Evolutionary conservation across 2,329 filamentous ascomycete species (phyloP).

Genomic region (Aspergillus piperis): DNA sequence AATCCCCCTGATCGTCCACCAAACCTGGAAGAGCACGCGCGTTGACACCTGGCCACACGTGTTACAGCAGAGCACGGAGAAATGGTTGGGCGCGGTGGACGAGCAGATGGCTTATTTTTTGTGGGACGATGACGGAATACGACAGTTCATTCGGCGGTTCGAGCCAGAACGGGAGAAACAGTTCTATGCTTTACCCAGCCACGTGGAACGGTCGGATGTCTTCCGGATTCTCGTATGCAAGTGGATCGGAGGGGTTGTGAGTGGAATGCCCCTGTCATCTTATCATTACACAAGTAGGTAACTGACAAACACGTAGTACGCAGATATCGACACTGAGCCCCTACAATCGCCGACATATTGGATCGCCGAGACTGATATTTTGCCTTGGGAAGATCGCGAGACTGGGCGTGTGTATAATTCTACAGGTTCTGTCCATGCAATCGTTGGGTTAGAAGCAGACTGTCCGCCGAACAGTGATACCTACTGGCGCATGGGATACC

Average conservation of each 20-base stretch:
- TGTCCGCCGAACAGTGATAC: constrained; percentile 25
- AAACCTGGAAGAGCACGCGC: constrained; percentile 34
- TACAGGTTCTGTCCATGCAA: constrained; percentile 22
- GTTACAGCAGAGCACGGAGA: constrained; percentile 28
- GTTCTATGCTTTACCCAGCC: constrained; percentile 26
- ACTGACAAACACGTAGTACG: constrained; percentile 25
- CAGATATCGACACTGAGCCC: constrained; percentile 36
- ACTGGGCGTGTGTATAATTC: constrained; percentile 25
- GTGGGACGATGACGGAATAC: constrained; percentile 37
- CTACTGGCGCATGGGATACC: constrained; percentile 40
- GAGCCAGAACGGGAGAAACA: constrained; percentile 26
- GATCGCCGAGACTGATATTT: constrained; percentile 28
- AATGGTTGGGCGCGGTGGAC: constrained; percentile 29
- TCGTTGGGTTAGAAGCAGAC: constrained; percentile 38
- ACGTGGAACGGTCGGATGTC: constrained; percentile 35
- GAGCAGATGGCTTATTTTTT: constrained; percentile 35
- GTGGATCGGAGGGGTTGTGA: constrained; percentile 26
- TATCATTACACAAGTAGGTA: neutral
- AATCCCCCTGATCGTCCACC: constrained; percentile 37
- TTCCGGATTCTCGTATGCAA: constrained; percentile 37
- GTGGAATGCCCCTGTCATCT: neutral
- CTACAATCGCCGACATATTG: constrained; percentile 29
- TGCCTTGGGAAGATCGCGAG: constrained; percentile 30
- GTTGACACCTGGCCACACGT: constrained; percentile 29
- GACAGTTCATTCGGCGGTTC: constrained; percentile 28